phyloP scores from a whole-genome alignment of 306 rosid species.

The Parietaria judaica region DNA sequence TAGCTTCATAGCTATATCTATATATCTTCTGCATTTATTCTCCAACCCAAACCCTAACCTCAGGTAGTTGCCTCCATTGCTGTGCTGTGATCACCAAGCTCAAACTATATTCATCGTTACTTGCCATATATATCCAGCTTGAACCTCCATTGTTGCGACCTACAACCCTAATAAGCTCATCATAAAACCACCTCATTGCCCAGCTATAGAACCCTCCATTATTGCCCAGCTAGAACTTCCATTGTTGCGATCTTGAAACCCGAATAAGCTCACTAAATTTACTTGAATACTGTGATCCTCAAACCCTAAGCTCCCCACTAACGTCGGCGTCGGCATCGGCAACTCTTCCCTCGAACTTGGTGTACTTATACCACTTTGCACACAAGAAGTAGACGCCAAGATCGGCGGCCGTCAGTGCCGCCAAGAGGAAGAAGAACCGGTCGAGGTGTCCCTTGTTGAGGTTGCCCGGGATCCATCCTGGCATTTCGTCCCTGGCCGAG shows the following conservation, averaged over 20 bases:
- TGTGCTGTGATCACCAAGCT: too few relatives aligned
- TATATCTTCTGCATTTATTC: not conserved
- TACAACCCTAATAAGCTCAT: too few relatives aligned
- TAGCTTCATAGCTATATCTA: not conserved
- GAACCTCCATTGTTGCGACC: too few relatives aligned
- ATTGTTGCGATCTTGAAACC: too few relatives aligned
- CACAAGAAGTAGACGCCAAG: slow-evolving; percentile 37
- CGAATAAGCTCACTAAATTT: too few relatives aligned
- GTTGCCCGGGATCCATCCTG: slow-evolving; percentile 78
- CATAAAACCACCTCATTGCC: too few relatives aligned
- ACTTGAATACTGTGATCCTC: too few relatives aligned
- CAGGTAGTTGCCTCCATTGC: too few relatives aligned
- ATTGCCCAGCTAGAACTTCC: too few relatives aligned
- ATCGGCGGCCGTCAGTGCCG: slow-evolving; percentile 53
- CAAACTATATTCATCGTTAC: too few relatives aligned
- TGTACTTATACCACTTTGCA: slow-evolving; percentile 65
- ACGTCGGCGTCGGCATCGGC: not conserved
- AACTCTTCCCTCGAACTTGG: slow-evolving; percentile 45
- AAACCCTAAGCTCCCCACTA: slow-evolving; percentile 2
- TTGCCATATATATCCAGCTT: too few relatives aligned
- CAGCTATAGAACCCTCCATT: too few relatives aligned
- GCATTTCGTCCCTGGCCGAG: slow-evolving; percentile 39
- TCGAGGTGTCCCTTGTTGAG: slow-evolving; percentile 66
- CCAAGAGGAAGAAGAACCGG: slow-evolving; percentile 60
- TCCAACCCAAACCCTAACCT: not conserved